A percentile compares a stretch with the other conserved stretches of the same genome.
Conservation (phyloP, 2,329 filamentous ascomycete species). For the Cytospora paraplurivora region DNA sequence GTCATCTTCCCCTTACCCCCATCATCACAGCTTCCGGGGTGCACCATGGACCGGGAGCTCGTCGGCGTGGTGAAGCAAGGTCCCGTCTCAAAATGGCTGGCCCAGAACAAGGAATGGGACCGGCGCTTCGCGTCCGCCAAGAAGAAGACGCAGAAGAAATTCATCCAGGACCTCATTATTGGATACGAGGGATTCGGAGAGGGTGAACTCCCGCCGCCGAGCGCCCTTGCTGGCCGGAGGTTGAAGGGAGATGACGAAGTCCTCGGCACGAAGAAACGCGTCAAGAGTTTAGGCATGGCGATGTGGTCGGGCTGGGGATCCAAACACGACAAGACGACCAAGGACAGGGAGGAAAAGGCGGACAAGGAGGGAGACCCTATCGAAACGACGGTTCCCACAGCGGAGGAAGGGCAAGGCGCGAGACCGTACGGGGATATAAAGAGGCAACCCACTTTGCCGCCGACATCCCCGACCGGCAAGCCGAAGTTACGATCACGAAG, state of each 20-base stretch:
- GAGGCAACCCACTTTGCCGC: conserved; percentile 39
- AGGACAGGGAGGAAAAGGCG: conserved; percentile 60
- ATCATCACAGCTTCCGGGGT: conserved; percentile 66
- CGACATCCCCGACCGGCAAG: conserved; percentile 29
- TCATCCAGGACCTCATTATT: conserved; percentile 70
- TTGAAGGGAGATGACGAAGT: conserved; percentile 49
- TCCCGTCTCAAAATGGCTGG: conserved; percentile 82
- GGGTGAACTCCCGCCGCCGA: conserved; percentile 79
- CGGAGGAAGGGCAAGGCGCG: conserved; percentile 47
- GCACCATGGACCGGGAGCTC: conserved; percentile 59
- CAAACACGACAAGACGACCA: conserved; percentile 79
- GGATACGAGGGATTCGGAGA: conserved; percentile 71
- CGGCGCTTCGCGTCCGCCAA: conserved; percentile 69
- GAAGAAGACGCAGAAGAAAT: conserved; percentile 70
- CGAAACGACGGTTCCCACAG: conserved; percentile 40
- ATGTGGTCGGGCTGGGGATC: conserved; percentile 89
- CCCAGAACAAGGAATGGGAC: conserved; percentile 73
- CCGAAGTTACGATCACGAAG: conserved; percentile 47
- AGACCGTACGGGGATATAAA: conserved; percentile 46
- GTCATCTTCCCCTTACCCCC: conserved; percentile 68
- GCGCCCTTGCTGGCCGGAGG: conserved; percentile 75
- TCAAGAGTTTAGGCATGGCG: conserved; percentile 72
- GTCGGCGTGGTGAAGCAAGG: conserved; percentile 80
- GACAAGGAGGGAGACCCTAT: conserved; percentile 38
- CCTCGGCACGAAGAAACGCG: conserved; percentile 54